phyloP scores from a whole-genome alignment of 1,284 basidiomycete species.

The Coniferiporia sulphurascens region DNA sequence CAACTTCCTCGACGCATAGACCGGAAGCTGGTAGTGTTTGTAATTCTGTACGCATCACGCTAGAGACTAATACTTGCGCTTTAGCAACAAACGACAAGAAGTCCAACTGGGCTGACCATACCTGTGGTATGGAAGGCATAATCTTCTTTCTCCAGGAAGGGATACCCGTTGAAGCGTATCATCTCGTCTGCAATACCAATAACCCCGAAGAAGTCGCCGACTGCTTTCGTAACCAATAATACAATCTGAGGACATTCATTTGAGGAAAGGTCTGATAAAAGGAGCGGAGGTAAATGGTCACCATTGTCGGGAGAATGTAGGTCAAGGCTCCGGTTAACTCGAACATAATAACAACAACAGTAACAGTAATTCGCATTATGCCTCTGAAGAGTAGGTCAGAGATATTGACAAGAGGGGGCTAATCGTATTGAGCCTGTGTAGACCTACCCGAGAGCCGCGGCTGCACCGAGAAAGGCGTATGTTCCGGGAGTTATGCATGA shows the following conservation, averaged over 20 bases:
- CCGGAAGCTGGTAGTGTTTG: constrained; percentile 72
- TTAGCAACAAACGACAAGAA: neutral
- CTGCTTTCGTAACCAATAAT: constrained; percentile 92
- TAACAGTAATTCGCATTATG: constrained; percentile 95
- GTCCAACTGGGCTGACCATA: constrained; percentile 31
- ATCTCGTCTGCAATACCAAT: constrained; percentile 96
- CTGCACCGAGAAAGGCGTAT: constrained; percentile 92
- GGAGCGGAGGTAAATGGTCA: constrained; percentile 29
- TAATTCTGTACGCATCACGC: constrained; percentile 84
- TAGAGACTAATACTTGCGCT: constrained; percentile 55
- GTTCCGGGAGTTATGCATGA: constrained; percentile 99
- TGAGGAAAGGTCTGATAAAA: neutral
- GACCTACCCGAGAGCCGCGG: constrained; percentile 82
- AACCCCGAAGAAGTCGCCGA: constrained; percentile 91
- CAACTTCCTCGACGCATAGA: constrained; percentile 72
- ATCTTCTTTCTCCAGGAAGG: constrained; percentile 93
- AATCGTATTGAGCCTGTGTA: constrained; percentile 3
- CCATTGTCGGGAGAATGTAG: constrained; percentile 98
- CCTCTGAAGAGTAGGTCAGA: constrained; percentile 53
- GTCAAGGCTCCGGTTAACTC: constrained; percentile 98
- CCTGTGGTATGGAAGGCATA: constrained; percentile 88
- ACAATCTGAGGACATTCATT: constrained; percentile 66
- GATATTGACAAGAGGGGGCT: neutral
- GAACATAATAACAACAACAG: constrained; percentile 98
- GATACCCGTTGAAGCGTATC: constrained; percentile 96